A percentile compares a stretch with the other conserved stretches of the same genome.
Conservation (phyloP, 208 protist genomes). For the Leishmania arabica region DNA sequence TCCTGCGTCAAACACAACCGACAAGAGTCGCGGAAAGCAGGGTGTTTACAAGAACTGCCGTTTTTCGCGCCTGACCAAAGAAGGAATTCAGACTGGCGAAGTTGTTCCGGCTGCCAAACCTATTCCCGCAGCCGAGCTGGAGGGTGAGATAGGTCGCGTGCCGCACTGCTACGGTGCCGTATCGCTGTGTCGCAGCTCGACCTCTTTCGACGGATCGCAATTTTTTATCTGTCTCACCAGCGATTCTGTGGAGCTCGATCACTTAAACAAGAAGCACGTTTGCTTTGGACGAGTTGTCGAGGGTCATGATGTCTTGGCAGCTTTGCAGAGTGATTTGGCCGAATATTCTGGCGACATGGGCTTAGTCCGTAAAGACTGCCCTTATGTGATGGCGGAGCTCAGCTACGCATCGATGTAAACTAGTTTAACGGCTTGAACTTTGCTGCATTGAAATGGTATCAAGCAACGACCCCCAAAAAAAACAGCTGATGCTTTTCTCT, state of each 20-base stretch:
- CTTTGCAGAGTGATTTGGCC: constrained; percentile 38
- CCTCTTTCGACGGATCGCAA: constrained; percentile 59
- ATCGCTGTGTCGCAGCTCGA: constrained; percentile 65
- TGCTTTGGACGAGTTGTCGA: constrained; percentile 74
- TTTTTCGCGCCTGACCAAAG: constrained; percentile 62
- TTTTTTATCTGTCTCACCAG: constrained; percentile 87
- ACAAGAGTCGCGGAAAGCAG: constrained; percentile 62
- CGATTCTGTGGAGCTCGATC: constrained; percentile 60
- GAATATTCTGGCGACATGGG: constrained; percentile 57
- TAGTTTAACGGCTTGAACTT: constrained; percentile 8
- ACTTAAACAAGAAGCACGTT: constrained; percentile 69
- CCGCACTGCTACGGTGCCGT: constrained; percentile 56
- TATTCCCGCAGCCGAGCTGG: constrained; percentile 52
- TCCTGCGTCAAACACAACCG: constrained; percentile 31
- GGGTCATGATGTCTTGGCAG: constrained; percentile 46
- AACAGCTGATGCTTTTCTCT: not conserved
- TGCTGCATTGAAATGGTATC: not conserved
- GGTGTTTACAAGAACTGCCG: constrained; percentile 56
- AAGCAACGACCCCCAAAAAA: not conserved
- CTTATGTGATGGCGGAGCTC: constrained; percentile 25
- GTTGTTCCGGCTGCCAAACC: constrained; percentile 36
- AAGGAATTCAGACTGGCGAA: constrained; percentile 80
- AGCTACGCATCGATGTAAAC: constrained; percentile 26
- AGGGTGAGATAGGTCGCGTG: constrained; percentile 62
- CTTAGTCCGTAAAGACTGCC: constrained; percentile 37